These are phyloP conservation scores for Corrigiola litoralis DNA, from an alignment of 179 eudicot species.

Conservation along the genomic window DNA sequence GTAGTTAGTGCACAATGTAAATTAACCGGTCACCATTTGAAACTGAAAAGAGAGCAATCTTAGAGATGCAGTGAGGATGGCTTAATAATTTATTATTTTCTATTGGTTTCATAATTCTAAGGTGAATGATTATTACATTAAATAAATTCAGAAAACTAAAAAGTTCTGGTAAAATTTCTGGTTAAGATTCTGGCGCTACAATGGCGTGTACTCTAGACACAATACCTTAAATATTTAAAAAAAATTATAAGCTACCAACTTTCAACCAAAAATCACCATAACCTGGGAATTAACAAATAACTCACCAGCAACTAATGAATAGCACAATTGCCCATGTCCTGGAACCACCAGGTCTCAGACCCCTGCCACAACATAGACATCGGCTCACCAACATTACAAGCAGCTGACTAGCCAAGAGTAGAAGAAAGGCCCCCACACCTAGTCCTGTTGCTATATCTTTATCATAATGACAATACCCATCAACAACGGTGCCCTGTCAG, in stretches of 20 bases:
- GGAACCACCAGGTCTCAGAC: slow-evolving; percentile 69
- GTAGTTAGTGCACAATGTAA: too few species aligned
- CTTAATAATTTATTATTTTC: too few species aligned
- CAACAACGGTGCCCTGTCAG: slow-evolving; percentile 38
- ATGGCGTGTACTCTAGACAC: too few species aligned
- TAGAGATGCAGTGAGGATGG: too few species aligned
- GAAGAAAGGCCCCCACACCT: slow-evolving; percentile 63
- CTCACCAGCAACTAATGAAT: slow-evolving; percentile 83
- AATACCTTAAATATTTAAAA: too few species aligned
- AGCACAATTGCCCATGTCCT: slow-evolving; percentile 67
- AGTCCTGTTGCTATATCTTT: slow-evolving; percentile 74
- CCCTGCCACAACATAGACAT: slow-evolving; percentile 91
- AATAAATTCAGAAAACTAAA: too few species aligned
- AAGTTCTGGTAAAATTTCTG: too few species aligned
- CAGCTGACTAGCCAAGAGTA: slow-evolving; percentile 71
- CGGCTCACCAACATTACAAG: slow-evolving; percentile 74
- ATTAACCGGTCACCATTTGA: too few species aligned
- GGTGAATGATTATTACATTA: too few species aligned
- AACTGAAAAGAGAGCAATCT: too few species aligned
- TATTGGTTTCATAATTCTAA: too few species aligned
- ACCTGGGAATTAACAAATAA: neutral
- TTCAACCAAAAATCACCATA: neutral
- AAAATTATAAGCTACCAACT: neutral
- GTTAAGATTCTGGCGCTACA: too few species aligned
- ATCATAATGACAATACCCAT: slow-evolving; percentile 53